Conservation (phyloP, 192 early-diverging fungal genomes). For the Mycoemilia scoparia region DNA sequence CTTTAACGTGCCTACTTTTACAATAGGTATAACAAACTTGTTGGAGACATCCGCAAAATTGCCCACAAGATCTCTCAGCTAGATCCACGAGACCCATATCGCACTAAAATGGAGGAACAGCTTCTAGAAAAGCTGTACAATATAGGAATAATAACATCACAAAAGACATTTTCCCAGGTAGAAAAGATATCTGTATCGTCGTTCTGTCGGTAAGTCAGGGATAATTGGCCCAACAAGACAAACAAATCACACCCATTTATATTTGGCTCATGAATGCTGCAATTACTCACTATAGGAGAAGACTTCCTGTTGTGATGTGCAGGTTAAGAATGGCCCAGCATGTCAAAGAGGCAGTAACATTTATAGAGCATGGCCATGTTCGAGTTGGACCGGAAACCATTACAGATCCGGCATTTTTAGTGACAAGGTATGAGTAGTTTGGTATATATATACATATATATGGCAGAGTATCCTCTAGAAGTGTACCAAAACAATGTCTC, state of each 20-base stretch:
- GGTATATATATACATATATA: too few relatives aligned
- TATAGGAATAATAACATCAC: slow-evolving; percentile 67
- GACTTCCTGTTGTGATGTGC: slow-evolving; percentile 83
- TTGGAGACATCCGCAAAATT: slow-evolving; percentile 60
- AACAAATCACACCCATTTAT: slow-evolving; percentile 3
- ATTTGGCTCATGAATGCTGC: slow-evolving; percentile 11
- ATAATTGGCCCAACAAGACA: too few relatives aligned
- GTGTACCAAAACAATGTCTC: too few relatives aligned
- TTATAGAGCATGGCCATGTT: slow-evolving; percentile 90
- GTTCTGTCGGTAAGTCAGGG: slow-evolving; percentile 76
- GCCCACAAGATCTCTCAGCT: slow-evolving; percentile 69
- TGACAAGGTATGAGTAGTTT: too few relatives aligned
- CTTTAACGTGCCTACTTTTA: slow-evolving; percentile 2
- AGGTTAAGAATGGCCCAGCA: slow-evolving; percentile 90
- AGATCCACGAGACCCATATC: slow-evolving; percentile 68
- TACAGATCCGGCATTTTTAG: slow-evolving; percentile 74
- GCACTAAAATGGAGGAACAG: slow-evolving; percentile 48
- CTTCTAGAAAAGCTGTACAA: slow-evolving; percentile 72
- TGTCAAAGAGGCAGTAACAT: slow-evolving; percentile 72
- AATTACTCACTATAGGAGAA: too few relatives aligned
- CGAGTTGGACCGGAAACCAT: slow-evolving; percentile 82
- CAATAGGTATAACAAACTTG: slow-evolving; percentile 61
- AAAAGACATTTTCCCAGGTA: slow-evolving; percentile 54
- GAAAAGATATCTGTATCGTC: slow-evolving; percentile 70
- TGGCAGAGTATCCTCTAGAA: too few relatives aligned